Evolutionary conservation across 768 basidiomycete genomes (phyloP).

Genomic region (Termitomyces bulborhizus): DNA sequence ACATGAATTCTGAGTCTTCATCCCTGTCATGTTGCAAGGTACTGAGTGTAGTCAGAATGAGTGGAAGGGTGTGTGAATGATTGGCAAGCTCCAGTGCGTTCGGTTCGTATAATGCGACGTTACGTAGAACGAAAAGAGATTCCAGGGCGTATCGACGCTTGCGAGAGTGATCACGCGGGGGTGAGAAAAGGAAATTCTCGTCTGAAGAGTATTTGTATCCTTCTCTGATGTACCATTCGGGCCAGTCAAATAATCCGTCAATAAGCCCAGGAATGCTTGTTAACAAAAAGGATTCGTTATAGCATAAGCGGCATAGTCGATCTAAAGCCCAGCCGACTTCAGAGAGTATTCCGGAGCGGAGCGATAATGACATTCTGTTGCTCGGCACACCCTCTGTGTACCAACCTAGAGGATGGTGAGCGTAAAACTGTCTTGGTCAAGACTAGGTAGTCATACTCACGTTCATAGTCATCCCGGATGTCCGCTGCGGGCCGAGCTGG

Average conservation of each 20-base stretch:
- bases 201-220: conserved; percentile 45
- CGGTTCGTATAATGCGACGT: conserved; percentile 63
- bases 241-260: conserved; percentile 84
- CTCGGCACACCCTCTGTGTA: conserved; percentile 74
- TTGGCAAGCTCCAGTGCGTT: conserved; percentile 57
- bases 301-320: conserved; percentile 73
- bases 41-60: conserved; percentile 61
- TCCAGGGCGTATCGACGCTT: conserved; percentile 77
- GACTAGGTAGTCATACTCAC: conserved; percentile 30
- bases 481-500: conserved; percentile 30
- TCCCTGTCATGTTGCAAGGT: conserved; percentile 58
- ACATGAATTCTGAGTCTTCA: conserved; percentile 64
- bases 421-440: conserved; percentile 3
- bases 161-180: conserved; percentile 39
- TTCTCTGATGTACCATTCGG: conserved; percentile 71
- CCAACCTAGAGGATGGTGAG: conserved; percentile 49
- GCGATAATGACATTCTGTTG: conserved; percentile 88
- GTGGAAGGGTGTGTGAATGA: conserved; percentile 55
- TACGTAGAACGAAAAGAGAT: conserved; percentile 82
- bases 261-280: conserved; percentile 70
- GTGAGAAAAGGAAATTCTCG: conserved; percentile 46
- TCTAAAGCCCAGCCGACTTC: conserved; percentile 91
- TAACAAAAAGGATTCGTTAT: conserved; percentile 73
- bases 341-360: conserved; percentile 74
- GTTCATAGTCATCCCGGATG: conserved; percentile 72